Percentiles rank a stretch among this genome's conserved stretches.
phyloP scores from a whole-genome alignment of 495 filamentous ascomycete genomes.

The Xanthoparmelia taractica region DNA sequence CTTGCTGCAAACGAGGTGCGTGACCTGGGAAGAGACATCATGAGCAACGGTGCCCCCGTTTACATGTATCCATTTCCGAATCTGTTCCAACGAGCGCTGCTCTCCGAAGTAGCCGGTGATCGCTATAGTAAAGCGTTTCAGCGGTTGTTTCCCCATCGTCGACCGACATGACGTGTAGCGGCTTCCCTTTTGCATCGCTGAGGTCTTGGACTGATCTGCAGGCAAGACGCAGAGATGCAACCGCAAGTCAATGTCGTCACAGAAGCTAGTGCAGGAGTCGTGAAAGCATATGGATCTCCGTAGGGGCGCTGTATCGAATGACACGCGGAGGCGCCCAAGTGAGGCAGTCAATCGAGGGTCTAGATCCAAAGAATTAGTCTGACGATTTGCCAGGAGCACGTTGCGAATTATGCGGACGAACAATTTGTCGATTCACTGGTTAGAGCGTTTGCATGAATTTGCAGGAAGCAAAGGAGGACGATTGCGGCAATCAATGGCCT shows the following conservation, averaged over 20 bases:
- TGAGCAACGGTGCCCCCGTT: conserved; percentile 44
- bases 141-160: conserved; percentile 17
- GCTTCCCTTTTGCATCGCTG: background rate
- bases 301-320: background rate
- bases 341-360: background rate
- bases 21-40: conserved; percentile 39
- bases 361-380: background rate
- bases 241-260: background rate
- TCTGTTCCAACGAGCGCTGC: conserved; percentile 32
- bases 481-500: background rate
- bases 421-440: no score
- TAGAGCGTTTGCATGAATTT: no score
- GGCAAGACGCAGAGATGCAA: background rate
- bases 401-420: no score
- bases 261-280: background rate
- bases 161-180: background rate
- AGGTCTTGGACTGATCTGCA: background rate
- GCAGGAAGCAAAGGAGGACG: no score
- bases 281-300: background rate
- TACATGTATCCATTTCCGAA: conserved; percentile 46
- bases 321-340: background rate
- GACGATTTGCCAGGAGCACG: background rate
- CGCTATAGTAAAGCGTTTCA: conserved; percentile 30
- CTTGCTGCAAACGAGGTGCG: conserved; percentile 53
- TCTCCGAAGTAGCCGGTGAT: conserved; percentile 39